Evolutionary conservation across 441 rosid genomes (phyloP), one percentile per base, ranked within the genome.

Genomic region (Dalechampia spathulata): DNA sequence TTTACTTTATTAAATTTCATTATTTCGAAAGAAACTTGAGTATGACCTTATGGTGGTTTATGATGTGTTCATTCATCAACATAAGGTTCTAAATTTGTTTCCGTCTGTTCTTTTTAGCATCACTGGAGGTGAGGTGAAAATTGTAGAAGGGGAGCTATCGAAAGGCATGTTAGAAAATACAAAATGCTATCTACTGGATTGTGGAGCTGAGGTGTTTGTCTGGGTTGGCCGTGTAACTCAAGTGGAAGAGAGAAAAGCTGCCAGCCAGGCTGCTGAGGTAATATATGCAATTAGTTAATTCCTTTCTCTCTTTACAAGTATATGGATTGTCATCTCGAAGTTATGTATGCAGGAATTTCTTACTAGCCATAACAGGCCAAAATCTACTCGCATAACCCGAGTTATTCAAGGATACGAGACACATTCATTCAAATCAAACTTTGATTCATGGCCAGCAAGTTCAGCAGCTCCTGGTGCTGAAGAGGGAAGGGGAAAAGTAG

Each of bases 401-500:
- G 70, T 95, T 52, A 85, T 86, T 72, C 99, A 95, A 79, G 97
- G 98, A 54, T 85, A 95, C 64, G 99, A 95, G 77, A 77, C 96
- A 23, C 78, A 68, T 77, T 75, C 96, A 53, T 95, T 95, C 77
- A 95, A 88, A 74, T 78, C 95, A 58, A 85, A 83, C 75, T 95
- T 95, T 73, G 91, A 80, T 64, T 85, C 95, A 64, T 95, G 99
- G 97, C 96, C 99, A 38, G 83, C 82, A 57, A 93, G 97, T 53
- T 80, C 97, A 20, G 67, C 87, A 17, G 37, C 87, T 66, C 81
- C 91, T 52, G 85, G 85, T 60, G 78, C 81, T 21, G 98, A 88
- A 76, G 99, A 95, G 73, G 98, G 98, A 58, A 83, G 98, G 71
- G 99, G 99, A 55, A 95, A 91, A 82, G 97, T 95, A 16, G 91